These are phyloP conservation scores for Penicillium sp. DNA, from an alignment of 2,329 filamentous ascomycete genomes.

Conservation along the genomic window DNA sequence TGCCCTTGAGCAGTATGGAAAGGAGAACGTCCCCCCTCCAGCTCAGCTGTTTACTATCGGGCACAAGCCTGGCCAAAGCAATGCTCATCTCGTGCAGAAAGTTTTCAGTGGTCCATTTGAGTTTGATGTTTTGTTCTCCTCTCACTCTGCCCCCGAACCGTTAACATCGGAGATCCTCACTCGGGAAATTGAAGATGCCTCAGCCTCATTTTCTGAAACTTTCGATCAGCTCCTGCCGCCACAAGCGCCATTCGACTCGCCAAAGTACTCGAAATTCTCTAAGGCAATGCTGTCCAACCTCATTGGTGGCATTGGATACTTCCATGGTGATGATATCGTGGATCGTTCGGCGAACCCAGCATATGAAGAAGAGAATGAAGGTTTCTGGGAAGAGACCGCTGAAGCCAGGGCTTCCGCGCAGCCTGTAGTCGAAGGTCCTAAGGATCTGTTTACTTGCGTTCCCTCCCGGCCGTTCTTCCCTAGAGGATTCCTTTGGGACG, in stretches of 20 bases:
- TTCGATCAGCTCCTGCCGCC: constrained; percentile 71
- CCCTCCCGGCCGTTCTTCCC: constrained; percentile 96
- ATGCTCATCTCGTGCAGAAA: constrained; percentile 86
- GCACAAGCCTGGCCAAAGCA: constrained; percentile 60
- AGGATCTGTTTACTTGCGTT: constrained; percentile 84
- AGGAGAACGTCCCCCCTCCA: constrained; percentile 70
- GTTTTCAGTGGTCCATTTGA: constrained; percentile 84
- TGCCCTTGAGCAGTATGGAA: constrained; percentile 56
- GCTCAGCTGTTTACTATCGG: constrained; percentile 78
- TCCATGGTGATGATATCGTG: constrained; percentile 81
- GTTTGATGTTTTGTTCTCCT: constrained; percentile 89
- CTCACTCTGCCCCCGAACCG: constrained; percentile 58
- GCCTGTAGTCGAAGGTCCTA: constrained; percentile 72
- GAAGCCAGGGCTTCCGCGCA: constrained; percentile 67
- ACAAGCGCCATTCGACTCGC: constrained; percentile 68
- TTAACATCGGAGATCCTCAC: constrained; percentile 64
- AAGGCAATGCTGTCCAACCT: constrained; percentile 93
- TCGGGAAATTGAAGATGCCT: constrained; percentile 62
- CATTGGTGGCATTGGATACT: constrained; percentile 90
- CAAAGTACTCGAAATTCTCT: constrained; percentile 73
- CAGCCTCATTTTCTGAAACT: constrained; percentile 66
- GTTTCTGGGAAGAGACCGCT: constrained; percentile 90
- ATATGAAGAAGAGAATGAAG: constrained; percentile 92
- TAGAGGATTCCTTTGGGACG: constrained; percentile 94
- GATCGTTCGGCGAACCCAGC: constrained; percentile 88